Percentiles rank a stretch among this genome's conserved stretches.
Conservation (phyloP, 768 basidiomycete species). For the Glaciozyma antarctica region DNA sequence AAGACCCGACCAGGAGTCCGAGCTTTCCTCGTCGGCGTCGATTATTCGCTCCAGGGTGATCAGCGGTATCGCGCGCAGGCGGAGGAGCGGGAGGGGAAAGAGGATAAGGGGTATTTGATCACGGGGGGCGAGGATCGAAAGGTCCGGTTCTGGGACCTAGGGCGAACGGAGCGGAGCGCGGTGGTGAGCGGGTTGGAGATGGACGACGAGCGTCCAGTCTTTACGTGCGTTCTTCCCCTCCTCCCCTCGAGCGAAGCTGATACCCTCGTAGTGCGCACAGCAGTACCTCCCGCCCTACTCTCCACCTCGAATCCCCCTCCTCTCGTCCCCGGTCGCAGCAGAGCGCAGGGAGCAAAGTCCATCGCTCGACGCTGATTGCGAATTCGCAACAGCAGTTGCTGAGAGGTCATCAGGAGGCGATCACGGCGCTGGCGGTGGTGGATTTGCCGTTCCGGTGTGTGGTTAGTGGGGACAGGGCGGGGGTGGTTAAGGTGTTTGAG, state of each 20-base stretch:
- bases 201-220: conserved; percentile 65
- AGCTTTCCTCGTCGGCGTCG: conserved; percentile 26
- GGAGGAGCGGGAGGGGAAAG: not conserved
- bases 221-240: conserved; percentile 47
- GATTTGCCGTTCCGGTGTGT: conserved; percentile 90
- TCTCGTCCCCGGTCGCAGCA: conserved; percentile 49
- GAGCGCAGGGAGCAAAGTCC: conserved; percentile 44
- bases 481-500: conserved; percentile 72
- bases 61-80: not conserved
- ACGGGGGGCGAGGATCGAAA: conserved; percentile 84
- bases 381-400: conserved; percentile 75
- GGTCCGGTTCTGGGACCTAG: conserved; percentile 80
- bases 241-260: not conserved
- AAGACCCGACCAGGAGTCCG: conserved; percentile 8
- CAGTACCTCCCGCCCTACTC: conserved; percentile 42
- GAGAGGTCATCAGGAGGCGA: conserved; percentile 78
- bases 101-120: conserved; percentile 50
- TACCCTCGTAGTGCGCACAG: conserved; percentile 22
- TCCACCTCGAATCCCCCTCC: conserved; percentile 40
- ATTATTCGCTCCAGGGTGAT: conserved; percentile 27
- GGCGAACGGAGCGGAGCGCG: conserved; percentile 58
- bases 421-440: conserved; percentile 73
- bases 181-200: conserved; percentile 69
- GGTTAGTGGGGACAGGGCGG: conserved; percentile 81
- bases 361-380: conserved; percentile 61